Base-by-base conservation (phyloP, 345 rosid genomes). In the Gossypium ekmanianum region DNA sequence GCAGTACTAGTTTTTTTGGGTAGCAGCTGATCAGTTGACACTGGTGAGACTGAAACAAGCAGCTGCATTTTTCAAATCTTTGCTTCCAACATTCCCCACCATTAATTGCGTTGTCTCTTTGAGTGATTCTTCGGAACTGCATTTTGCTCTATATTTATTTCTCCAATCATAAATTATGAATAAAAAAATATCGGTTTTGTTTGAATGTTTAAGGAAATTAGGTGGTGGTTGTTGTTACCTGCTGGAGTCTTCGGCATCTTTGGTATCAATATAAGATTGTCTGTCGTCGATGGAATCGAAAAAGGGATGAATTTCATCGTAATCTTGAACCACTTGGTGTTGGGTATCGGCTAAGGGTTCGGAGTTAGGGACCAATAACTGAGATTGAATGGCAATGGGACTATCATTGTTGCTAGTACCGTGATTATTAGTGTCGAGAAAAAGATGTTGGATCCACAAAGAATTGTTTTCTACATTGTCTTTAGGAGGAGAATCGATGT, bases 41-140 rank as follows among this genome's bases (percentile, higher is more conserved):
- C 97, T 89, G 20, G 91, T 92, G 34, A 94, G 94, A 76, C 86
- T 91, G 78, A 94, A 89, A 81, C 96, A 85, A 13, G 92, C 92
- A 27, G 97, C 94, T 4, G 97, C 98, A 77, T 78, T 92, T 87
- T 89, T 94, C 86, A 89, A 59, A 77, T 92, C 97, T 7, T 88
- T 89, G 61, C 88, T 91, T 24, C 85, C 92, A 18, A 79, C 89
- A 62, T 81, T 83, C 79, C 85, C 89, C 4, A 81, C 88, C 5
- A 81, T 80, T 3, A 87, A 83, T 72, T 82, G 84, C 39, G 83
- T 81, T 0, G 81, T 81, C 61, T 87, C 91, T 76, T 88, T 87
- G 78, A 91, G 29, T 3, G 89, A 84, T 76, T 84, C 90, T 76
- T 88, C 93, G 0, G 92, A 89, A 85, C 97, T 92, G 86, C 81